Percentiles rank a stretch among this genome's conserved stretches.
Evolutionary conservation across 1,284 basidiomycete species (phyloP).

Genomic region (Trichosporon ovoides): DNA sequence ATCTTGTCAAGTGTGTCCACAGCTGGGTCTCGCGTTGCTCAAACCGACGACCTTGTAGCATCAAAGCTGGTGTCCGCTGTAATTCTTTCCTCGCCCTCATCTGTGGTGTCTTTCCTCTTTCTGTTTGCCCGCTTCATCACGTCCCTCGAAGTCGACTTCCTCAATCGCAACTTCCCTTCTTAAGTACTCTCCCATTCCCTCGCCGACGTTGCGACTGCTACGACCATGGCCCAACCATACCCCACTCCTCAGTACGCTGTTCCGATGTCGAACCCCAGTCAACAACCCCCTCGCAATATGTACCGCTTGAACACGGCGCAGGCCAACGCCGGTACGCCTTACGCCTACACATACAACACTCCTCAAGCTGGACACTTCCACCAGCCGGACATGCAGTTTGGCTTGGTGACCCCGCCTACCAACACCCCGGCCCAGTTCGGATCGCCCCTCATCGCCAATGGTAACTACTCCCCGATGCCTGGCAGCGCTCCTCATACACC

Average conservation of each 20-base stretch:
- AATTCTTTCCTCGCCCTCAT: background rate
- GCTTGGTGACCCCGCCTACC: slow-evolving; percentile 19
- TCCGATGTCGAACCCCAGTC: background rate
- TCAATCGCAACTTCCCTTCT: background rate
- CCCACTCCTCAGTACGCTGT: slow-evolving; percentile 10
- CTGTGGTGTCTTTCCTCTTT: no score
- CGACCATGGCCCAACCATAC: slow-evolving; percentile 20
- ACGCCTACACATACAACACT: background rate
- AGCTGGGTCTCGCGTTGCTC: background rate
- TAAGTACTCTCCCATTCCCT: background rate
- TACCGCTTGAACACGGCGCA: slow-evolving; percentile 8
- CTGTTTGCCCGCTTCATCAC: background rate
- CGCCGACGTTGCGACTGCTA: background rate
- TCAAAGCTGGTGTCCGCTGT: background rate
- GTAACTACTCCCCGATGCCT: slow-evolving; percentile 9
- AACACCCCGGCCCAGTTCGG: slow-evolving; percentile 14
- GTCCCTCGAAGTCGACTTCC: background rate
- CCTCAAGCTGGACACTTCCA: slow-evolving; percentile 11
- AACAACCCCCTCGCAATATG: slow-evolving; percentile 12
- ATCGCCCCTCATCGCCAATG: slow-evolving; percentile 13
- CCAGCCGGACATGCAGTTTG: slow-evolving; percentile 13
- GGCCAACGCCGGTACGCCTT: background rate
- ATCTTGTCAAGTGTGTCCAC: background rate
- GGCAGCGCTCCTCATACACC: slow-evolving; percentile 8
- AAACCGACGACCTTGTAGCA: background rate